Evolutionary conservation across 768 basidiomycete species (phyloP), one percentile per base, ranked within the genome.

Genomic region (Pulveroboletus sp.): DNA sequence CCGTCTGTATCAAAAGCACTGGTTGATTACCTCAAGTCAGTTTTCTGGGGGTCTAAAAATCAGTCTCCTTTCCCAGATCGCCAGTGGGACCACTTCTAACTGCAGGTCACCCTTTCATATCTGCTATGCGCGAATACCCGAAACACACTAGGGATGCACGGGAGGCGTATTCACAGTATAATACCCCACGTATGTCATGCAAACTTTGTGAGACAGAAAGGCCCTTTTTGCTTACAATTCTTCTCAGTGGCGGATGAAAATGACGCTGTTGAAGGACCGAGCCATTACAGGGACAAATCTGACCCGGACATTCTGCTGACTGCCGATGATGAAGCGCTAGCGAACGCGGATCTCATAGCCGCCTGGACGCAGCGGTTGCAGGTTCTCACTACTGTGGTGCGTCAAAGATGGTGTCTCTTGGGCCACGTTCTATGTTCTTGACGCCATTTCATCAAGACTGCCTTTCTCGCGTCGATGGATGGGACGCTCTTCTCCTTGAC

Each of bases 391-490:
- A 27, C 64, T 14, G 56, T 66, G 49, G 66, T 68, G 14, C 18
- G 66, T 61, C 31, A 17, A 47, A 15, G 7, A 30, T 15, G 21
- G 21, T 10, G 12, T 35, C 30, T 21, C 24, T 44, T 46, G 3
- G 11, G 33, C 10, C n/a, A 8, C 37, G 21, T 37, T 37, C 18
- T 15, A 24, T 40, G n/a, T 31, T 40, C 3, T 31, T 44, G 28
- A 52, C 39, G 37, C 17, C 7, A n/a, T 30, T n/a, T 39, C 11
- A 15, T 54, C 10, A 39, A 68, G 66, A 68, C 66, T 7, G 38
- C 68, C 27, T 68, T 68, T 51, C 46, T 68, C 43, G 47, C 64
- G 8, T 51, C 66, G 3, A 59, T 64, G 46, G 66, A 66, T 4
- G 68, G 59, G 14, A 21, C 50, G 15, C 54, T 68, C 9, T 69